These are phyloP conservation scores for Hypoxylon perforatum DNA, from an alignment of 495 filamentous ascomycete genomes.

Conservation along the genomic window DNA sequence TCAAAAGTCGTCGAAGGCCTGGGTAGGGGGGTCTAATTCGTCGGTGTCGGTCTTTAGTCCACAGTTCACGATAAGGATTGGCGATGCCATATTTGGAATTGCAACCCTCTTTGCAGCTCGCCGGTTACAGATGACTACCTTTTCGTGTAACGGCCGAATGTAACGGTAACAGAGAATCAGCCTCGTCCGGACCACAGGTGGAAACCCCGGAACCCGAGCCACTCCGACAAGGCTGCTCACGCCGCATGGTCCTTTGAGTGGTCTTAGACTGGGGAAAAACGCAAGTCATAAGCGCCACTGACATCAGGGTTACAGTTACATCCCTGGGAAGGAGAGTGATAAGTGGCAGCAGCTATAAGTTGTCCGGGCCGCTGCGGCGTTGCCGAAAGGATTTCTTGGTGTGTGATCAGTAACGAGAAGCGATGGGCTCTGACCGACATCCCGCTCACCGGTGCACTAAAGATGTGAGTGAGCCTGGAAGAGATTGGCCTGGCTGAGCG, in stretches of 20 bases:
- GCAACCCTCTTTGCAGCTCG: constrained; percentile 37
- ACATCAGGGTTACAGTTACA: constrained; percentile 33
- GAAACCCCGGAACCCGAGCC: constrained; percentile 21
- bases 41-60: constrained; percentile 22
- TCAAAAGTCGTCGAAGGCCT: background rate
- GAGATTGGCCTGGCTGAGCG: constrained; percentile 35
- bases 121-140: constrained; percentile 34
- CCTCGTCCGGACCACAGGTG: constrained; percentile 30
- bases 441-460: constrained; percentile 36
- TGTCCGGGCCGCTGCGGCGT: constrained; percentile 30
- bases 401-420: constrained; percentile 39
- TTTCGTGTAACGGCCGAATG: constrained; percentile 35
- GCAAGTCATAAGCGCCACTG: constrained; percentile 23
- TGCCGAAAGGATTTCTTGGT: constrained; percentile 35
- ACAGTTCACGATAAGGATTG: constrained; percentile 33
- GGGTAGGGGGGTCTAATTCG: constrained; percentile 5
- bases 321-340: constrained; percentile 15
- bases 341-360: constrained; percentile 24
- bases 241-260: constrained; percentile 20
- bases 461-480: constrained; percentile 32
- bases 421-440: constrained; percentile 28
- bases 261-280: constrained; percentile 7
- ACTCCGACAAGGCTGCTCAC: constrained; percentile 29
- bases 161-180: constrained; percentile 26
- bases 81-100: constrained; percentile 21